Conservation (phyloP, 1,139 yeast genomes). For the Sugiyamaella castrensis region DNA sequence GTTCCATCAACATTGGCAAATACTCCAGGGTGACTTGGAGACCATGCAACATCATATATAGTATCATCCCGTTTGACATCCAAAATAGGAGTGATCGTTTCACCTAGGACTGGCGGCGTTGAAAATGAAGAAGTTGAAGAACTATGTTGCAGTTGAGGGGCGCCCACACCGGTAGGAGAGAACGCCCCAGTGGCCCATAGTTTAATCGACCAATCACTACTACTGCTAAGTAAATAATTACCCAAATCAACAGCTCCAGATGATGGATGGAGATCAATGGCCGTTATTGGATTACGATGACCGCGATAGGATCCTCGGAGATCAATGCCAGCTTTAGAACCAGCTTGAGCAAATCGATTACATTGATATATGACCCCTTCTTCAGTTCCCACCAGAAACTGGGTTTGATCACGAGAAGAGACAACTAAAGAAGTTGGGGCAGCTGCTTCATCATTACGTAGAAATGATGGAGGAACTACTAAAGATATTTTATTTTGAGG, state of each 20-base stretch:
- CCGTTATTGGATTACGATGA: conserved; percentile 41
- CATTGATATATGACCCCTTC: conserved; percentile 49
- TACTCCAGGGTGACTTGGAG: conserved; percentile 45
- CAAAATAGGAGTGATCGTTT: conserved; percentile 23
- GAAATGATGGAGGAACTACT: conserved; percentile 27
- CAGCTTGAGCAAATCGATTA: conserved; percentile 39
- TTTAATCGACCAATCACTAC: conserved; percentile 45
- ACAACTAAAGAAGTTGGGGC: conserved; percentile 41
- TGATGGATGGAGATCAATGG: conserved; percentile 36
- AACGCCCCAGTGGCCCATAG: conserved; percentile 38
- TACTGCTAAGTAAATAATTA: conserved; percentile 37
- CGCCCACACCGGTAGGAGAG: conserved; percentile 3
- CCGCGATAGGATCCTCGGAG: conserved; percentile 31
- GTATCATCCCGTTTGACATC: conserved; percentile 42
- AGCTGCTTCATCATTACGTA: conserved; percentile 40
- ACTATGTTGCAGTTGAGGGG: no score
- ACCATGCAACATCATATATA: conserved; percentile 44
- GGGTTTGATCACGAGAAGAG: conserved; percentile 37
- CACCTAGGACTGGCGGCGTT: conserved; percentile 5
- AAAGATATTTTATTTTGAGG: conserved; percentile 39
- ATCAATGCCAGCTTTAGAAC: conserved; percentile 38
- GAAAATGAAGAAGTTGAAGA: background rate
- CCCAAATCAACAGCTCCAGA: conserved; percentile 34
- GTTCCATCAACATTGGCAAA: conserved; percentile 51
- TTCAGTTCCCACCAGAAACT: conserved; percentile 46